Percentiles rank a stretch among this genome's conserved stretches.
These are phyloP conservation scores for Endocalyx cinctus DNA, from an alignment of 2,329 filamentous ascomycete genomes.

Conservation along the genomic window DNA sequence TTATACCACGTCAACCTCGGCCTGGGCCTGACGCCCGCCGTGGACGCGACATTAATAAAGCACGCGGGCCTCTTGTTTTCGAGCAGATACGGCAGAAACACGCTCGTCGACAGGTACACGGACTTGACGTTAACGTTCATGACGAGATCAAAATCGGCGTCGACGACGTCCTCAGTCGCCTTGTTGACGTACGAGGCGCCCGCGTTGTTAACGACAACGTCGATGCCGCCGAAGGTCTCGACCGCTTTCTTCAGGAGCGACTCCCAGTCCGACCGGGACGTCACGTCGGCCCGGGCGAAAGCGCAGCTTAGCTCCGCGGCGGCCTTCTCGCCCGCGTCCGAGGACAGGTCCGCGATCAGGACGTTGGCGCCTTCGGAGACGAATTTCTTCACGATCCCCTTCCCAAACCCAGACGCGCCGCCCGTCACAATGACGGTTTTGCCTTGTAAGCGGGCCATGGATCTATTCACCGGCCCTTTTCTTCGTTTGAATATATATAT, in stretches of 20 bases:
- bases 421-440: slow-evolving; percentile 45
- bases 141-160: slow-evolving; percentile 61
- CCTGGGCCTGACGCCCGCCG: slow-evolving; percentile 56
- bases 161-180: slow-evolving; percentile 58
- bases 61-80: slow-evolving; percentile 51
- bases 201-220: slow-evolving; percentile 59
- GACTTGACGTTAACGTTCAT: slow-evolving; percentile 67
- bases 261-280: slow-evolving; percentile 49
- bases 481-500: no score
- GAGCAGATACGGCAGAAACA: slow-evolving; percentile 58
- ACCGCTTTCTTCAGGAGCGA: slow-evolving; percentile 39
- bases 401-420: slow-evolving; percentile 60
- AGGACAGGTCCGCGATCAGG: slow-evolving; percentile 57
- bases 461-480: no score
- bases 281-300: slow-evolving; percentile 46
- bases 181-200: slow-evolving; percentile 57
- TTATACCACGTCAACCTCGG: slow-evolving; percentile 67
- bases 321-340: slow-evolving; percentile 43
- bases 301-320: slow-evolving; percentile 39
- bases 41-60: slow-evolving; percentile 64
- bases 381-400: slow-evolving; percentile 56
- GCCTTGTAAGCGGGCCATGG: slow-evolving; percentile 33
- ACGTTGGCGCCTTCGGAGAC: slow-evolving; percentile 56
- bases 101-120: slow-evolving; percentile 56
- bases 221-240: slow-evolving; percentile 45